These are phyloP conservation scores for Talaromyces piceae DNA, from an alignment of 2,329 filamentous ascomycete genomes.

Conservation along the genomic window DNA sequence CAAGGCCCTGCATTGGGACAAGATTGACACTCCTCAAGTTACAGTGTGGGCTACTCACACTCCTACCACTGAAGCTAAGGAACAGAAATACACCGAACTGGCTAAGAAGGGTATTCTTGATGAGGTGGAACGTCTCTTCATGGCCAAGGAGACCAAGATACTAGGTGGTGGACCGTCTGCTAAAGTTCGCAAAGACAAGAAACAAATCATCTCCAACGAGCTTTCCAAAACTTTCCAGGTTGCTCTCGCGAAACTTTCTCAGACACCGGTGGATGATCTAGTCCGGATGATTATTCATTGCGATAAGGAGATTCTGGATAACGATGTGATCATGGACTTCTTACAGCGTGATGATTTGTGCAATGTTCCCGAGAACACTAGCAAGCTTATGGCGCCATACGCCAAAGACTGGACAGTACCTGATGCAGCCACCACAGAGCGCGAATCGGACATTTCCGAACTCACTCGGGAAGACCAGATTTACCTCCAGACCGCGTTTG, in stretches of 20 bases:
- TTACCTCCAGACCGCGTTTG: slow-evolving; percentile 85
- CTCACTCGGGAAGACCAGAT: slow-evolving; percentile 94
- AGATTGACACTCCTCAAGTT: slow-evolving; percentile 83
- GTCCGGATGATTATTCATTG: slow-evolving; percentile 94
- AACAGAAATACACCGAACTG: slow-evolving; percentile 92
- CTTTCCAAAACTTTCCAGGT: slow-evolving; percentile 89
- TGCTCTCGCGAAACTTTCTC: slow-evolving; percentile 87
- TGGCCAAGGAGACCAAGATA: slow-evolving; percentile 92
- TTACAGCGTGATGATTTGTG: slow-evolving; percentile 86
- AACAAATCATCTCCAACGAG: slow-evolving; percentile 89
- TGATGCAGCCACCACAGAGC: slow-evolving; percentile 65
- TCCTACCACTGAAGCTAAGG: slow-evolving; percentile 77
- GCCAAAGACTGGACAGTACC: slow-evolving; percentile 94
- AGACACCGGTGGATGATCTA: slow-evolving; percentile 72
- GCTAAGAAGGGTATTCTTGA: slow-evolving; percentile 92
- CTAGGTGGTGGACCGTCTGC: slow-evolving; percentile 57
- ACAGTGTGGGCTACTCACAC: slow-evolving; percentile 89
- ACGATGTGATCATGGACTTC: slow-evolving; percentile 92
- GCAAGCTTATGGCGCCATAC: slow-evolving; percentile 89
- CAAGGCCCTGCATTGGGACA: slow-evolving; percentile 98
- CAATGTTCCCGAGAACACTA: slow-evolving; percentile 81
- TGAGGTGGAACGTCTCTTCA: slow-evolving; percentile 94
- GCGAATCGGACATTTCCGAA: slow-evolving; percentile 80
- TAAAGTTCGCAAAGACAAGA: slow-evolving; percentile 87
- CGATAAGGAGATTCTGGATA: slow-evolving; percentile 80